Conservation (phyloP, 1,284 basidiomycete species). For the Pterulicium gracile region DNA sequence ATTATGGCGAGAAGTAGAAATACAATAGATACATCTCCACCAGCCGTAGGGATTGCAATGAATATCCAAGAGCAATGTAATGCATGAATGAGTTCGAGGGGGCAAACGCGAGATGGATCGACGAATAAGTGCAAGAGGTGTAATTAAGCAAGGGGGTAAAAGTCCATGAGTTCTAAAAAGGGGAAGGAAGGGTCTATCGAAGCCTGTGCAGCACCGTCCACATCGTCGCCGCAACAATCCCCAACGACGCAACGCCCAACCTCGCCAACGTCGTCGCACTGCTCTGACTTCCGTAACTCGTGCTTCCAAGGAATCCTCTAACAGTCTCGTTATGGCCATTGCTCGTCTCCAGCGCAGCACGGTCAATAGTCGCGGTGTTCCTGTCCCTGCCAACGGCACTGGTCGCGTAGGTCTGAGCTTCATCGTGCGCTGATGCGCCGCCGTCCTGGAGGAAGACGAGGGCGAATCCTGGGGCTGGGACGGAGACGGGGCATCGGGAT, state of each 20-base stretch:
- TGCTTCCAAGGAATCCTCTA: slow-evolving; percentile 26
- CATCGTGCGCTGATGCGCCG: slow-evolving; percentile 27
- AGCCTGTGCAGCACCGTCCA: background rate
- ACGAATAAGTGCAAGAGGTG: no score
- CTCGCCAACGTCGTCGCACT: slow-evolving; percentile 9
- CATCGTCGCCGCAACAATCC: background rate
- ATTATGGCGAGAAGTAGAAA: no score
- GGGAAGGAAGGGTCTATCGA: no score
- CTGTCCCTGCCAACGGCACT: slow-evolving; percentile 33
- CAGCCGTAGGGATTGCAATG: no score
- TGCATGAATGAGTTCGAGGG: no score
- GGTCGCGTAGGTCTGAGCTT: slow-evolving; percentile 44
- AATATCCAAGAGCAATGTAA: no score
- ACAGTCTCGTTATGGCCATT: slow-evolving; percentile 36
- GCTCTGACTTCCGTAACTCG: slow-evolving; percentile 29
- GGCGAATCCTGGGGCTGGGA: slow-evolving; percentile 64
- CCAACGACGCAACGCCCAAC: slow-evolving; percentile 2
- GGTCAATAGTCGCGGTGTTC: slow-evolving; percentile 37
- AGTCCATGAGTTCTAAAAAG: no score
- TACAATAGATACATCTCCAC: no score
- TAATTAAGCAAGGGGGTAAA: no score
- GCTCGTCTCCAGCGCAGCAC: slow-evolving; percentile 32
- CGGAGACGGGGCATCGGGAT: slow-evolving; percentile 40
- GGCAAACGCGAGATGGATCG: no score
- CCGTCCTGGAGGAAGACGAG: slow-evolving; percentile 57